A percentile compares a stretch with the other conserved stretches of the same genome.
Evolutionary conservation across 345 rosid genomes (phyloP).

Genomic region (Melaleuca alternifolia): DNA sequence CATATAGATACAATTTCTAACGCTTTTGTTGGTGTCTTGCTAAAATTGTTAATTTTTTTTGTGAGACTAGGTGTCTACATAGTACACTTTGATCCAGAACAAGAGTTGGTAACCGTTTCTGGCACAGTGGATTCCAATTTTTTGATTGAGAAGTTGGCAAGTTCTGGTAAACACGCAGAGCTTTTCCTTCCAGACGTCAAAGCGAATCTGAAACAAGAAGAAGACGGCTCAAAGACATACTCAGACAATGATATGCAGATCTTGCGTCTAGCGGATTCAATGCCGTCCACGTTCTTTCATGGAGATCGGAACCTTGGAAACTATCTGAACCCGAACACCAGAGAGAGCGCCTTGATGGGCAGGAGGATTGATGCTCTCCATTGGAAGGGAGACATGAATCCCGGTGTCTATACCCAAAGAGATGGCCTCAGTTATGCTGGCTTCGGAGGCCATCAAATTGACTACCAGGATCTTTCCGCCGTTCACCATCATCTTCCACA

Average conservation of each 20-base stretch:
- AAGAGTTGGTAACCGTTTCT: conserved; percentile 39
- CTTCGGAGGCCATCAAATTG: neutral
- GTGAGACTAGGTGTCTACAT: conserved; percentile 44
- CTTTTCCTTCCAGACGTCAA: neutral
- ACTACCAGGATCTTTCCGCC: neutral
- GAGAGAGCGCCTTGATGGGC: neutral
- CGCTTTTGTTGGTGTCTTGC: neutral
- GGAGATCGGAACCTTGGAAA: neutral
- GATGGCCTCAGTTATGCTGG: neutral
- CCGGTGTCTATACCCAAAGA: neutral
- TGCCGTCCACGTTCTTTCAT: neutral
- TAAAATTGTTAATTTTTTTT: neutral
- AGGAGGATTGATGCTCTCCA: neutral
- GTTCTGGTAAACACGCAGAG: conserved; percentile 56
- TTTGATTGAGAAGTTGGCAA: conserved; percentile 38
- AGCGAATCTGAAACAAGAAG: neutral
- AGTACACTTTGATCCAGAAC: conserved; percentile 42
- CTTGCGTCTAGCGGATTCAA: neutral
- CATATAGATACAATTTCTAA: neutral
- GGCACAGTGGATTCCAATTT: conserved; percentile 41
- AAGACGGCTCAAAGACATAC: neutral
- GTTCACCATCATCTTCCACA: neutral
- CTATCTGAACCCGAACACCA: neutral
- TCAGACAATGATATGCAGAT: neutral
- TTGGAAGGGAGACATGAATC: neutral